These are phyloP conservation scores for Aspergillus sp. DNA, from an alignment of 2,329 filamentous ascomycete species.

Conservation along the genomic window DNA sequence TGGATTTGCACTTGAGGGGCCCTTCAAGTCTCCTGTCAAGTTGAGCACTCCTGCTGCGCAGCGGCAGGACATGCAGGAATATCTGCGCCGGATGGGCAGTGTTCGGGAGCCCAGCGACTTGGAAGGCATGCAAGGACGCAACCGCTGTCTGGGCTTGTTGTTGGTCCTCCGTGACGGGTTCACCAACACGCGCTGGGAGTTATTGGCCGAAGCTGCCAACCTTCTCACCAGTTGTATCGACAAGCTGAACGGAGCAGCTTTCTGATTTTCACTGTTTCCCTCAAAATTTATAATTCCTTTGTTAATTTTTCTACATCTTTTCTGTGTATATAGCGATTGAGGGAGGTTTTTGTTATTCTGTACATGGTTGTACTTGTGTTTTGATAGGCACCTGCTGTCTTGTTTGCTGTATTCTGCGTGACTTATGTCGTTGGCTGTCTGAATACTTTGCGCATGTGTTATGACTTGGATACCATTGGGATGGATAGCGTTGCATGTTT, in stretches of 20 bases:
- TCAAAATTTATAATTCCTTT: neutral
- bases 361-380: slow-evolving; percentile 3
- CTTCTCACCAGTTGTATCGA: slow-evolving; percentile 79
- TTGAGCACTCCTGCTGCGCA: slow-evolving; percentile 66
- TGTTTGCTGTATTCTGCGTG: neutral
- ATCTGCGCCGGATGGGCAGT: slow-evolving; percentile 70
- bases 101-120: slow-evolving; percentile 77
- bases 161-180: slow-evolving; percentile 82
- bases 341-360: neutral
- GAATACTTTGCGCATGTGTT: neutral
- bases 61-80: slow-evolving; percentile 75
- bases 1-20: slow-evolving; percentile 84
- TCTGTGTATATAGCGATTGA: slow-evolving; percentile 11
- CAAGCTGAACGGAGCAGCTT: slow-evolving; percentile 45
- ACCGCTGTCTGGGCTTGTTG: slow-evolving; percentile 77
- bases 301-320: slow-evolving; percentile 4
- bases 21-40: slow-evolving; percentile 55
- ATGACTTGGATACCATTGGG: neutral
- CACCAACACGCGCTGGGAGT: slow-evolving; percentile 81
- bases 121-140: slow-evolving; percentile 71
- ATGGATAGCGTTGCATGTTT: neutral
- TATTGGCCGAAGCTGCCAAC: slow-evolving; percentile 82
- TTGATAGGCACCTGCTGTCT: neutral
- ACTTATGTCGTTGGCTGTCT: neutral
- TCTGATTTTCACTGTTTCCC: neutral